Evolutionary conservation across 2,329 filamentous ascomycete genomes (phyloP).

Genomic region (Xylariaceae sp.): DNA sequence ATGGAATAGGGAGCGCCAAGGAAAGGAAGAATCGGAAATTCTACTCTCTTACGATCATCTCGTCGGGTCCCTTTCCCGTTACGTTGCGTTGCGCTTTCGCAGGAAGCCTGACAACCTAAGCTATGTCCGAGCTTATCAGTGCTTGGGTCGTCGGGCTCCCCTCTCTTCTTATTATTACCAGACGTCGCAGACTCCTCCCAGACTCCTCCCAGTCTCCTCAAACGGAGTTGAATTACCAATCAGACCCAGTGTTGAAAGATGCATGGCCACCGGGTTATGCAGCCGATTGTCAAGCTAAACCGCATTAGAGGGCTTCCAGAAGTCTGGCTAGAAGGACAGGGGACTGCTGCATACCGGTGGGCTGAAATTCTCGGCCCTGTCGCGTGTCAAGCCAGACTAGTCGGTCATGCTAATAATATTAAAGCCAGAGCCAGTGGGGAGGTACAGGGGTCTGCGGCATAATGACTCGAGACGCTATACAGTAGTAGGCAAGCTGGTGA

Average conservation of each 20-base stretch:
- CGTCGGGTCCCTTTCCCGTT: constrained; percentile 12
- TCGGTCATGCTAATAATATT: constrained; percentile 5
- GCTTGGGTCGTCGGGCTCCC: constrained; percentile 27
- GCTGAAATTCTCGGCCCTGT: constrained; percentile 15
- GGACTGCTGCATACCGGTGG: no score
- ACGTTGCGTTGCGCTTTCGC: constrained; percentile 1
- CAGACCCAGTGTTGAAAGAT: constrained; percentile 17
- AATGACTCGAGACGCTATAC: no score
- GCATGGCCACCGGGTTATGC: constrained; percentile 23
- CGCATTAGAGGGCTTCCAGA: constrained; percentile 24
- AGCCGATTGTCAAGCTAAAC: constrained; percentile 21
- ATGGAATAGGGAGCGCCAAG: neutral
- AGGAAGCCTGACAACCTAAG: constrained; percentile 8
- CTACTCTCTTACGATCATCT: constrained; percentile 26
- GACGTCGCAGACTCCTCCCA: constrained; percentile 21
- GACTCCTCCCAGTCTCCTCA: constrained; percentile 25
- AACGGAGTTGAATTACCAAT: constrained; percentile 31
- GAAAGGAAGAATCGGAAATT: constrained; percentile 7
- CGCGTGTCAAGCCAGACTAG: constrained; percentile 15
- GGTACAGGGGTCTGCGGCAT: constrained; percentile 8
- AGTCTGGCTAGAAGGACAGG: constrained; percentile 25
- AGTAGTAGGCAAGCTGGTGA: no score
- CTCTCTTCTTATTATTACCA: constrained; percentile 23
- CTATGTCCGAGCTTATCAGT: constrained; percentile 10
- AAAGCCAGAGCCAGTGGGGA: constrained; percentile 12